phyloP scores from a whole-genome alignment of 768 basidiomycete species.

The Russula foetens region DNA sequence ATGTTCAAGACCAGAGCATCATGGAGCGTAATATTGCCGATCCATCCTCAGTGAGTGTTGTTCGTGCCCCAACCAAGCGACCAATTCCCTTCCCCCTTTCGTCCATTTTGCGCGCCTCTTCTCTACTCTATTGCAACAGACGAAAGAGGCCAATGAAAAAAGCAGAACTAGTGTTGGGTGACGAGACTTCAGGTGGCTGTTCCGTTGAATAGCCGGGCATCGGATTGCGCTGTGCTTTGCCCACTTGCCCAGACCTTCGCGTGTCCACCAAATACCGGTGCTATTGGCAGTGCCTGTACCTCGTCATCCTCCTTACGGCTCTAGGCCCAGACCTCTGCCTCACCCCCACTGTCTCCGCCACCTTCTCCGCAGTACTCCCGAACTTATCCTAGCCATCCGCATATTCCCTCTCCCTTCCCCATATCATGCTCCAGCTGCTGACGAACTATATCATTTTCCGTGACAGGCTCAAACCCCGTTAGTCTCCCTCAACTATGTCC shows the following conservation, averaged over 20 bases:
- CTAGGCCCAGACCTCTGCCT: not conserved
- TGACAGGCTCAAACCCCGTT: constrained; percentile 35
- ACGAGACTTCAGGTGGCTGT: too few relatives aligned
- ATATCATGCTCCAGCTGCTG: not conserved
- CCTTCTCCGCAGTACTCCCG: not conserved
- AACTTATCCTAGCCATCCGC: not conserved
- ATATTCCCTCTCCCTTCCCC: too few relatives aligned
- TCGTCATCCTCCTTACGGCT: not conserved
- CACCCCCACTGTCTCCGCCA: not conserved
- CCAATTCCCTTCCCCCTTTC: too few relatives aligned
- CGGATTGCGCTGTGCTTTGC: not conserved
- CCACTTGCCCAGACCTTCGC: not conserved
- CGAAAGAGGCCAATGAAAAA: not conserved
- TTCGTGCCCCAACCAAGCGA: not conserved
- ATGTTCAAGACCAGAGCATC: constrained; percentile 44
- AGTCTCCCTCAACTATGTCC: constrained; percentile 46
- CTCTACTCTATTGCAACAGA: not conserved
- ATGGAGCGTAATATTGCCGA: constrained; percentile 51
- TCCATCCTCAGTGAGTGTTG: constrained; percentile 38
- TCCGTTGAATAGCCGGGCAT: not conserved
- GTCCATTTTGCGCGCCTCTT: too few relatives aligned
- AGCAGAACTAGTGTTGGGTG: not conserved
- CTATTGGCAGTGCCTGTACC: not conserved
- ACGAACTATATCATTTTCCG: not conserved
- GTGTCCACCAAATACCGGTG: not conserved